Conservation (phyloP, 139 green algal species). For the Prasinococcaceae sp. region DNA sequence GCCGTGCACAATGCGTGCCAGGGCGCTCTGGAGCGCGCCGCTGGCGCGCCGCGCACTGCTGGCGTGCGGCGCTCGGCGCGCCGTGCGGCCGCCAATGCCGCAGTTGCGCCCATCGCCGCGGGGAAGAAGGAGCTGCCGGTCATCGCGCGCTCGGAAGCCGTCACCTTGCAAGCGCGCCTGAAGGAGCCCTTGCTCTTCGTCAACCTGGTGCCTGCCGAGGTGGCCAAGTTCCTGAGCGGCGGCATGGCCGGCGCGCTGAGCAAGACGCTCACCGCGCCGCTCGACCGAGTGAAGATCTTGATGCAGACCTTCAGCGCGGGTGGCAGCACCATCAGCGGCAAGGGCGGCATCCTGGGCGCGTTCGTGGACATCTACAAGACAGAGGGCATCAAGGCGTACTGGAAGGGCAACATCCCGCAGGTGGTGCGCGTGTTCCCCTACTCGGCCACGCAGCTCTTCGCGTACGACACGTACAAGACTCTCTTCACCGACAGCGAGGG, state of each 20-base stretch:
- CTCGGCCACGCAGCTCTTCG: constrained; percentile 29
- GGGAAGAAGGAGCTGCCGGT: no score
- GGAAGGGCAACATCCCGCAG: constrained; percentile 68
- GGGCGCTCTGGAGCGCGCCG: no score
- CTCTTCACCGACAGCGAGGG: constrained; percentile 31
- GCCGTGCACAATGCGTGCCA: no score
- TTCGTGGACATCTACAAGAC: constrained; percentile 51
- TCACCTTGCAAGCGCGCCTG: not conserved
- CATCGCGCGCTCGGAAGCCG: no score
- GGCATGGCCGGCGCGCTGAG: constrained; percentile 51
- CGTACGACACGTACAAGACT: constrained; percentile 67
- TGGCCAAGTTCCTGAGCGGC: constrained; percentile 48
- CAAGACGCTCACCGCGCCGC: constrained; percentile 58
- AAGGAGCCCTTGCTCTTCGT: constrained; percentile 1
- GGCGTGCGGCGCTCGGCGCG: no score
- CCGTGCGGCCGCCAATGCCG: no score
- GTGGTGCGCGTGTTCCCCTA: constrained; percentile 33
- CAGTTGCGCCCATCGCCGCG: no score
- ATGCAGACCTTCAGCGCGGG: constrained; percentile 4
- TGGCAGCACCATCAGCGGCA: no score
- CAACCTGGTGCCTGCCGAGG: constrained; percentile 27
- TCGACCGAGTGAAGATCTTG: constrained; percentile 55
- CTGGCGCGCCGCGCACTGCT: no score
- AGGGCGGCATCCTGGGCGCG: no score
- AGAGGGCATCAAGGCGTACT: constrained; percentile 61